Evolutionary conservation across 140 eudicot species (phyloP).

Genomic region (Senecio squalidus): DNA sequence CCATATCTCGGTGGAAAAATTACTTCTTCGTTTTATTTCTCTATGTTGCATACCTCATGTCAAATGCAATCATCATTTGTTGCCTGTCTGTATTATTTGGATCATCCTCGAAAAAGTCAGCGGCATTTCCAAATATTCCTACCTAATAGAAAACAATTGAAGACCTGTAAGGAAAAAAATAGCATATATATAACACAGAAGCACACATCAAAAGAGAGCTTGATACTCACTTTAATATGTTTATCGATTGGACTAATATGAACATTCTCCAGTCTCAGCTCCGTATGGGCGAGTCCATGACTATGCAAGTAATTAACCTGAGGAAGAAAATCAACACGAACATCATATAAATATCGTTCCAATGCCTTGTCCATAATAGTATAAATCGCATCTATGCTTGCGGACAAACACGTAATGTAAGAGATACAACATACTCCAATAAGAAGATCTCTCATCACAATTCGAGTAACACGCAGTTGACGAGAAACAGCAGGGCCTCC

Average conservation of each 20-base stretch:
- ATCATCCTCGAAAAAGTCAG: conserved; percentile 59
- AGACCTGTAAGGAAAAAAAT: conserved; percentile 8
- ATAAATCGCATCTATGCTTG: conserved; percentile 1
- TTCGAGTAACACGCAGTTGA: conserved; percentile 76
- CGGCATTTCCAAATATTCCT: conserved; percentile 95
- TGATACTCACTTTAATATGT: conserved; percentile 81
- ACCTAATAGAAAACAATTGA: conserved; percentile 41
- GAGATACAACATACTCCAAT: conserved; percentile 71
- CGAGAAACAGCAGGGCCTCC: conserved; percentile 99
- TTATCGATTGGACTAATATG: conserved; percentile 91
- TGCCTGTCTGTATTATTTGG: conserved; percentile 54
- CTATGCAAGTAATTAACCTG: conserved; percentile 97
- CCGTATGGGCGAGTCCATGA: conserved; percentile 99
- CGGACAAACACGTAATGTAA: neutral
- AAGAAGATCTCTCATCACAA: conserved; percentile 91
- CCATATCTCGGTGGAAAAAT: conserved; percentile 1
- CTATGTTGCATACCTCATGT: conserved; percentile 66
- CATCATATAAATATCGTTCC: conserved; percentile 6
- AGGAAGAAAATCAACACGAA: conserved; percentile 14
- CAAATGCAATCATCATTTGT: conserved; percentile 98
- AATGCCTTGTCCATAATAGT: conserved; percentile 7
- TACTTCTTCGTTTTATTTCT: neutral
- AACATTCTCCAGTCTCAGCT: conserved; percentile 88
- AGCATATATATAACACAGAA: neutral
- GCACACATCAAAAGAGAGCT: neutral